phyloP scores from a whole-genome alignment of 1,284 basidiomycete genomes.

The Trichosporon faecale region DNA sequence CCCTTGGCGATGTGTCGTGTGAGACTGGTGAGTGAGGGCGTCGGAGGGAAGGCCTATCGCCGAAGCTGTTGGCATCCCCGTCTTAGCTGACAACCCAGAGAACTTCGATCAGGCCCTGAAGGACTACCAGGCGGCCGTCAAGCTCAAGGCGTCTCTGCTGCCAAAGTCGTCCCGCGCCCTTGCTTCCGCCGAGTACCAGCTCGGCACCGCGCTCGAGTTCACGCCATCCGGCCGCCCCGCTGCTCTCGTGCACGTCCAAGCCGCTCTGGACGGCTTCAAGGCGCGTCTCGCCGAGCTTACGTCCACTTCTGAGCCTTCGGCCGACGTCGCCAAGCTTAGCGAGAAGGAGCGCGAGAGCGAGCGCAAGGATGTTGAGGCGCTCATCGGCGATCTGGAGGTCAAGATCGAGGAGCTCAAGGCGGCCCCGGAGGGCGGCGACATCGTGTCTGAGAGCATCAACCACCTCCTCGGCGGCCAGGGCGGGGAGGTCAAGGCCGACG shows the following conservation, averaged over 20 bases:
- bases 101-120: constrained; percentile 86
- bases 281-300: constrained; percentile 64
- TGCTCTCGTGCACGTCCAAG: constrained; percentile 72
- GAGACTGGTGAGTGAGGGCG: constrained; percentile 67
- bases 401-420: constrained; percentile 88
- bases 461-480: constrained; percentile 55
- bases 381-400: constrained; percentile 72
- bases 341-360: constrained; percentile 68
- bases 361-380: constrained; percentile 68
- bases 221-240: constrained; percentile 68
- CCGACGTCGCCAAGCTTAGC: constrained; percentile 55
- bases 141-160: constrained; percentile 67
- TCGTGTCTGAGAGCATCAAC: constrained; percentile 49
- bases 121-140: constrained; percentile 72
- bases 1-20: constrained; percentile 79
- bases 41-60: neutral
- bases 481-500: constrained; percentile 40
- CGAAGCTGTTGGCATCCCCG: neutral
- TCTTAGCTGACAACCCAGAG: constrained; percentile 56
- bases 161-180: constrained; percentile 77
- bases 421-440: constrained; percentile 61
- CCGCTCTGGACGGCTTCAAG: constrained; percentile 71
- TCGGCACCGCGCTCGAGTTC: constrained; percentile 82
- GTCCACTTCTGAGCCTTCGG: constrained; percentile 29
- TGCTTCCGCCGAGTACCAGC: constrained; percentile 83